Conservation (phyloP, 257 asterid species). For the Prunella vulgaris region DNA sequence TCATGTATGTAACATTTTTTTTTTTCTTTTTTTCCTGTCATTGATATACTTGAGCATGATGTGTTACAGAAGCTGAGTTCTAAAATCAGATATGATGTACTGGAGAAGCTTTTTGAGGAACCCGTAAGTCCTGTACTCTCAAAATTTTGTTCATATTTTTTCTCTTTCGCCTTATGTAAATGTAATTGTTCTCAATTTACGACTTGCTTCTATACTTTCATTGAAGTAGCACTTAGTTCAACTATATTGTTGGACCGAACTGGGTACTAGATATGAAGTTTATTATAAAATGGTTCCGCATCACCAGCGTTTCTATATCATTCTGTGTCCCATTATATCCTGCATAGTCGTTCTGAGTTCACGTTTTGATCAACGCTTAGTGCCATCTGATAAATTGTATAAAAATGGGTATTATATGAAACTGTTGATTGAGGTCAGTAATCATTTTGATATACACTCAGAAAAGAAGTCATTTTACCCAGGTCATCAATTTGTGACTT, state of each 20-base stretch:
- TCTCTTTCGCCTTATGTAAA: not conserved
- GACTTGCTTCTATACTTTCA: not conserved
- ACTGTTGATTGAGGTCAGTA: no score
- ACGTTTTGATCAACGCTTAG: not conserved
- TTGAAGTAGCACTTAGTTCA: not conserved
- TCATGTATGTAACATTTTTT: not conserved
- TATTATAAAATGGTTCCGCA: no score
- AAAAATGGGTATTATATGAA: no score
- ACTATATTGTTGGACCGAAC: not conserved
- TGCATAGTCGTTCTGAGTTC: no score
- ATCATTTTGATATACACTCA: no score
- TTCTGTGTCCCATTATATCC: not conserved
- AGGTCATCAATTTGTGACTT: no score
- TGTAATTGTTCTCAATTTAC: not conserved
- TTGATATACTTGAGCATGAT: constrained; percentile 12
- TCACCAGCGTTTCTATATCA: no score
- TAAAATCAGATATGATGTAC: constrained; percentile 44
- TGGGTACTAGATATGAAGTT: no score
- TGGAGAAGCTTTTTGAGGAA: constrained; percentile 50
- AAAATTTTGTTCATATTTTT: not conserved
- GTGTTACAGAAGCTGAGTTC: constrained; percentile 53
- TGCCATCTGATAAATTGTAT: no score
- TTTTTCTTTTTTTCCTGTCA: not conserved
- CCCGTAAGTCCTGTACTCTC: constrained; percentile 43
- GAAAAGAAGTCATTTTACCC: no score